A percentile compares a stretch with the other conserved stretches of the same genome.
phyloP scores from a whole-genome alignment of 2,329 filamentous ascomycete species.

The Huntiella abstrusa region DNA sequence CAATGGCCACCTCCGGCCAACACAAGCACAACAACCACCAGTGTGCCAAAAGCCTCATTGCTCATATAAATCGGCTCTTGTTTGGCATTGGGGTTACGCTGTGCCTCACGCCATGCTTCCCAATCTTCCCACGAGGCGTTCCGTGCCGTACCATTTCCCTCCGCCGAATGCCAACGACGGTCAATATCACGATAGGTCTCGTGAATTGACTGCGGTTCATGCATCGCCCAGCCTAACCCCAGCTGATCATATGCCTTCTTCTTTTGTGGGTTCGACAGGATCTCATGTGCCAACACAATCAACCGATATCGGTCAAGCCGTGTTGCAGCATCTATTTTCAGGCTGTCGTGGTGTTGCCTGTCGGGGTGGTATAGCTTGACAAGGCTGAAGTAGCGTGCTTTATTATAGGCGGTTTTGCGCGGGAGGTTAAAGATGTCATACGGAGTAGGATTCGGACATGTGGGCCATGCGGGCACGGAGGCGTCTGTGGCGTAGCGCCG shows the following conservation, averaged over 20 bases:
- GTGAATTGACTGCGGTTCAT: slow-evolving; percentile 26
- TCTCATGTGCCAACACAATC: slow-evolving; percentile 69
- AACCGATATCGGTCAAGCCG: slow-evolving; percentile 81
- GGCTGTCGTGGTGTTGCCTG: slow-evolving; percentile 21
- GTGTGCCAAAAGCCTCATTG: slow-evolving; percentile 54
- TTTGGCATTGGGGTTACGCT: slow-evolving; percentile 20
- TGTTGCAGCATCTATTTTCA: slow-evolving; percentile 15
- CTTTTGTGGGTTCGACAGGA: slow-evolving; percentile 65
- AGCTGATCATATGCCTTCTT: slow-evolving; percentile 65
- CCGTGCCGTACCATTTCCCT: slow-evolving; percentile 27
- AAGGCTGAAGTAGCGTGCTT: slow-evolving; percentile 69
- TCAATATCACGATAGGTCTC: slow-evolving; percentile 23
- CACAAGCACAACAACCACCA: slow-evolving; percentile 53
- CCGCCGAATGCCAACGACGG: slow-evolving; percentile 27
- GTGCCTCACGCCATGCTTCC: slow-evolving; percentile 53
- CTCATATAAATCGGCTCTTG: slow-evolving; percentile 49
- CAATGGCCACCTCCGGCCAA: slow-evolving; percentile 52
- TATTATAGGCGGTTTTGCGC: slow-evolving; percentile 50
- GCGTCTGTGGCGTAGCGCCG: not conserved
- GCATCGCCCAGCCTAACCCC: slow-evolving; percentile 62
- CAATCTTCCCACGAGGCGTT: slow-evolving; percentile 99
- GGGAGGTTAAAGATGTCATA: slow-evolving; percentile 63
- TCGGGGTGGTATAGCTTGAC: slow-evolving; percentile 96
- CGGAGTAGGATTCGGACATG: slow-evolving; percentile 44
- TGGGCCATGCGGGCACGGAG: slow-evolving; percentile 26